Base-by-base conservation (phyloP, 208 protist genomes). In the Sergeia podlipaevii region DNA sequence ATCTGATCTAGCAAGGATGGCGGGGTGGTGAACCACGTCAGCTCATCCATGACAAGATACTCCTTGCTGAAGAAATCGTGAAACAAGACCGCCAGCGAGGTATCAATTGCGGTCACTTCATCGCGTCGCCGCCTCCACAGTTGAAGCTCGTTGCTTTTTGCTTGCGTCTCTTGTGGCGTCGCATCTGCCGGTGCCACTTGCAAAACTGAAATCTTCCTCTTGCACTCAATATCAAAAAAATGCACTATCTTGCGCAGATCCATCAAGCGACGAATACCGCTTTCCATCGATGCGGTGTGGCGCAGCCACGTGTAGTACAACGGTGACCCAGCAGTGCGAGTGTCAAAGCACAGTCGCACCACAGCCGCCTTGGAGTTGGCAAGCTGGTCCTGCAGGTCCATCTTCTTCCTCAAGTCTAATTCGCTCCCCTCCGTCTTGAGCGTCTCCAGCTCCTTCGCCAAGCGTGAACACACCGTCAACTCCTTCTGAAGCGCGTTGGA, bases 41-140 rank as follows among this genome's bases (percentile, higher is more conserved):
- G 65, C 67, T 95, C 88, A 54, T 92, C 80, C 75, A 91, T 85
- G 44, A 89, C 70, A 1, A 95, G 54, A 55, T 81, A 92, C 56
- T 86, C 73, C 63, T 81, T 83, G 13, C 68, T 59, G 55, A 91
- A 92, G 51, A 88, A 87, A 36, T 89, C 74, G 42, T 78, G 71
- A 34, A 95, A 88, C 30, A 92, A 52, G 36, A 73, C 59, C 17
- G 69, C 60, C 15, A 95, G 52, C 4, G 75, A 64, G 23, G 39
- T 47, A 58, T 91, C 78, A 15, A 95, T 65, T 8, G 62, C 63
- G 11, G 61, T 67, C 1, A 93, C 51, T 36, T 89, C 71, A 33
- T 69, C 60, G 26, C 78, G 70, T 4, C 85, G 74, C 13, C 46
- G 23, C 0, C 65, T 52, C 85, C 85, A 92, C 26, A 70, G 46